Conservation (phyloP, 176 grass and related monocot species). For the Paspalum notatum region DNA sequence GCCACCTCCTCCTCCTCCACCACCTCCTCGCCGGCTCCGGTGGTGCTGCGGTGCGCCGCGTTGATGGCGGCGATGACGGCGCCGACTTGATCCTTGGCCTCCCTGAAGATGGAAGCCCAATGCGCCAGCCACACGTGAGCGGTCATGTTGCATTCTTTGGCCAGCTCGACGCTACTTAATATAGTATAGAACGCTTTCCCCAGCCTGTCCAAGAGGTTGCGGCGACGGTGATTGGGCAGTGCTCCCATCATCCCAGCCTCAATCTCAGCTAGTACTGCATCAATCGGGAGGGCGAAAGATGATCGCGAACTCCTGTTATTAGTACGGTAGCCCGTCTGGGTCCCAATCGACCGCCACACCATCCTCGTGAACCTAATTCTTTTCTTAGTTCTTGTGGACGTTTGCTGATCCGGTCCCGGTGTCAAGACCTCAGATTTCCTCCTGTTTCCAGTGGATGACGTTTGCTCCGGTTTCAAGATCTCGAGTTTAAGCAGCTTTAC, state of each 20-base stretch:
- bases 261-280: too few relatives aligned
- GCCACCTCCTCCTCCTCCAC: neutral
- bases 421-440: slow-evolving; percentile 18
- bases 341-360: too few relatives aligned
- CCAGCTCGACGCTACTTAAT: neutral
- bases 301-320: too few relatives aligned
- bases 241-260: too few relatives aligned
- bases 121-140: neutral
- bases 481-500: slow-evolving; percentile 26
- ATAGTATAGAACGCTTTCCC: neutral
- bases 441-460: too few relatives aligned
- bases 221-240: too few relatives aligned
- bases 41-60: neutral
- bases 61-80: neutral
- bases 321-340: too few relatives aligned
- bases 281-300: too few relatives aligned
- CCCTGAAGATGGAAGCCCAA: neutral
- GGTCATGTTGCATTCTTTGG: neutral
- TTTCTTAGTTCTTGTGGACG: too few relatives aligned
- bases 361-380: too few relatives aligned
- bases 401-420: too few relatives aligned
- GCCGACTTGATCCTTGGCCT: neutral
- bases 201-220: neutral
- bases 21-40: neutral
- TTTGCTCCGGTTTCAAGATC: neutral